These are phyloP conservation scores for Nakazawaea peltata DNA, from an alignment of 805 yeast species.

Conservation along the genomic window DNA sequence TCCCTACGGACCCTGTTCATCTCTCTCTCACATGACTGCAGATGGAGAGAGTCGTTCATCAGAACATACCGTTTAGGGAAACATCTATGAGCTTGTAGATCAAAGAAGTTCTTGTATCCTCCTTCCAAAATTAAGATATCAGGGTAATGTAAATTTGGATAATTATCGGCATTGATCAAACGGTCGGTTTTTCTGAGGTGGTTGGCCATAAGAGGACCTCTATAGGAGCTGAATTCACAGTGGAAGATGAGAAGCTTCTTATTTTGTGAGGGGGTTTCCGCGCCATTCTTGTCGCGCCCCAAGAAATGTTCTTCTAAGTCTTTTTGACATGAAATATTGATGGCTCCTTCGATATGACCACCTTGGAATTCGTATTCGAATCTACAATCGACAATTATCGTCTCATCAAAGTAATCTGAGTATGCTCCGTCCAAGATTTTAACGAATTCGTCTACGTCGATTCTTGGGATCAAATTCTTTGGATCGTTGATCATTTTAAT, in stretches of 20 bases:
- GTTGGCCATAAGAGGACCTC: constrained; percentile 93
- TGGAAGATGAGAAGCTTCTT: constrained; percentile 69
- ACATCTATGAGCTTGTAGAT: constrained; percentile 49
- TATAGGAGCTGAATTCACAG: constrained; percentile 86
- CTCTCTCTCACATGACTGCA: constrained; percentile 35
- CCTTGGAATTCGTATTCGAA: constrained; percentile 89
- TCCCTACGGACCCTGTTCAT: constrained; percentile 30
- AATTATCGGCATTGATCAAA: constrained; percentile 56
- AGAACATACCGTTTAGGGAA: constrained; percentile 74
- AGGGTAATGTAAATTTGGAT: constrained; percentile 81
- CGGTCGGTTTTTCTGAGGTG: constrained; percentile 83
- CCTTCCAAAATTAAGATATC: constrained; percentile 86
- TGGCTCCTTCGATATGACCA: constrained; percentile 83
- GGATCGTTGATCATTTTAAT: constrained; percentile 35
- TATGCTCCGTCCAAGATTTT: constrained; percentile 48
- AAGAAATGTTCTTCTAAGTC: constrained; percentile 56
- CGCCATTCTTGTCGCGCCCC: constrained; percentile 7
- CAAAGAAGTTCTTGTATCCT: constrained; percentile 79
- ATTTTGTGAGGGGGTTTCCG: constrained; percentile 10
- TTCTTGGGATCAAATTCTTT: constrained; percentile 64
- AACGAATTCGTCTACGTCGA: constrained; percentile 49
- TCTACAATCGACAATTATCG: constrained; percentile 75
- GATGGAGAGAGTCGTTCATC: constrained; percentile 63
- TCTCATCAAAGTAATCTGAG: constrained; percentile 42
- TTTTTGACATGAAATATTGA: constrained; percentile 65